These are phyloP conservation scores for Symbiodinium pilosum DNA, from an alignment of 73 alveolate species.

Conservation along the genomic window DNA sequence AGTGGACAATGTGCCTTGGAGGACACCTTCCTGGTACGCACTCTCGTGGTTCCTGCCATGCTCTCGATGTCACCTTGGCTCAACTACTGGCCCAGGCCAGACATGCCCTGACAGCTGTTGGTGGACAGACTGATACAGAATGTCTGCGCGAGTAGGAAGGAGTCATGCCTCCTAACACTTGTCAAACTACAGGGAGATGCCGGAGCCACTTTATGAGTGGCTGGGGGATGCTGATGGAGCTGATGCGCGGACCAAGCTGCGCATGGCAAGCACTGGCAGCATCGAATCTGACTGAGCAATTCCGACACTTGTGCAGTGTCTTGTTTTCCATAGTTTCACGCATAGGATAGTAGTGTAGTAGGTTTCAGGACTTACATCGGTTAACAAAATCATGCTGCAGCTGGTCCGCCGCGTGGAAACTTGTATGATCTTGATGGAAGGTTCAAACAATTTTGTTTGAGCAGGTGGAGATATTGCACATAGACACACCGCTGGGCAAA, in stretches of 20 bases:
- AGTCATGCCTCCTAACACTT: too few relatives aligned
- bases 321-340: not conserved
- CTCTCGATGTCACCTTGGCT: slow-evolving; percentile 92
- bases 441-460: not conserved
- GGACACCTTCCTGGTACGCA: slow-evolving; percentile 83
- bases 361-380: too few relatives aligned
- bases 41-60: slow-evolving; percentile 70
- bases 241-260: slow-evolving; percentile 42
- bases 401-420: too few relatives aligned
- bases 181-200: slow-evolving; percentile 42
- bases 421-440: not conserved
- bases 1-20: not conserved
- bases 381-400: not conserved
- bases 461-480: not conserved
- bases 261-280: slow-evolving; percentile 46
- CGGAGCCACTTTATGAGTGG: slow-evolving; percentile 71
- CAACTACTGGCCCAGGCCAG: slow-evolving; percentile 80
- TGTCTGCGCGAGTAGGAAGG: too few relatives aligned
- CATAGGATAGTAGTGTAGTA: not conserved
- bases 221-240: slow-evolving; percentile 1
- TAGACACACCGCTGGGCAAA: slow-evolving; percentile 9
- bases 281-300: slow-evolving; percentile 31
- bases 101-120: too few relatives aligned
- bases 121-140: too few relatives aligned
- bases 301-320: not conserved